These are phyloP conservation scores for Amphirosellinia nigrospora DNA, from an alignment of 495 filamentous ascomycete genomes.

Conservation along the genomic window DNA sequence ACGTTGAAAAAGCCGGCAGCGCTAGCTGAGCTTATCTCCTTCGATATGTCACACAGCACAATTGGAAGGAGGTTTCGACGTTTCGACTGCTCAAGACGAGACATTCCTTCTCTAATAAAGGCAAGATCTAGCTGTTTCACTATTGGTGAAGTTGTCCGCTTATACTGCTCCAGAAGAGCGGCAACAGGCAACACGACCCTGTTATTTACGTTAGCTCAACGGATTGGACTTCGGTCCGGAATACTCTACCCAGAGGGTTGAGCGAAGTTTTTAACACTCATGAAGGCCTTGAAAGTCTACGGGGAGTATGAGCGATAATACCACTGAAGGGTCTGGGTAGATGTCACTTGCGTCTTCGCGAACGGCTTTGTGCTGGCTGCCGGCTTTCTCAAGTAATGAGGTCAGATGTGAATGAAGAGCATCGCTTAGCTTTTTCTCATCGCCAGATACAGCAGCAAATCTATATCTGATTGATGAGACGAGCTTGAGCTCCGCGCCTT, in stretches of 20 bases:
- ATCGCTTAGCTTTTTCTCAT: constrained; percentile 79
- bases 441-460: constrained; percentile 78
- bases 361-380: constrained; percentile 78
- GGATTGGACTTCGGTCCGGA: constrained; percentile 9
- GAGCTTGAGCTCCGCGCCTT: constrained; percentile 80
- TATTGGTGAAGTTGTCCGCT: constrained; percentile 70
- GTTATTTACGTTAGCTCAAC: constrained; percentile 28
- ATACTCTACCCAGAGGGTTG: constrained; percentile 48
- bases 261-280: constrained; percentile 51
- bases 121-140: constrained; percentile 87
- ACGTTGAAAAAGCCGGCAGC: constrained; percentile 84
- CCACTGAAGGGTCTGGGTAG: neutral
- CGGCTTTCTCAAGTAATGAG: constrained; percentile 82
- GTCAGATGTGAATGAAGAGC: constrained; percentile 80
- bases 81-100: constrained; percentile 62
- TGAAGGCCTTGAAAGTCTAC: constrained; percentile 39
- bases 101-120: constrained; percentile 87
- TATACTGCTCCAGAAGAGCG: constrained; percentile 87
- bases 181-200: constrained; percentile 83
- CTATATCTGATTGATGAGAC: constrained; percentile 89
- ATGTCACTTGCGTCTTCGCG: constrained; percentile 49
- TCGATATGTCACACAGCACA: constrained; percentile 73
- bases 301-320: constrained; percentile 26
- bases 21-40: constrained; percentile 64
- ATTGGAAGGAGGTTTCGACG: constrained; percentile 69